phyloP scores from a whole-genome alignment of 306 rosid genomes.

The Ceratonia siliqua region DNA sequence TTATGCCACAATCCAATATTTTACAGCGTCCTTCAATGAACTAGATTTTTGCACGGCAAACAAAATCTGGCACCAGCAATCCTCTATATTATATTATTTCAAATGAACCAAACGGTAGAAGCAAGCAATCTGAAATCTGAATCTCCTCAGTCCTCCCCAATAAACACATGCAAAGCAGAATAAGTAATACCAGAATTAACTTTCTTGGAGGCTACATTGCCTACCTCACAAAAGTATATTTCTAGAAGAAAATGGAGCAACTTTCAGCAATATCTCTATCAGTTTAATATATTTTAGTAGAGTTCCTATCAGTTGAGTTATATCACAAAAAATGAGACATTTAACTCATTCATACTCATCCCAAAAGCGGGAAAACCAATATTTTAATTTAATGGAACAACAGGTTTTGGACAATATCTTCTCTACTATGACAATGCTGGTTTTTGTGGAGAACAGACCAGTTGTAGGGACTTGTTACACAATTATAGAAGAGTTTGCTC shows the following conservation, averaged over 20 bases:
- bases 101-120: neutral
- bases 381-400: neutral
- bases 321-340: neutral
- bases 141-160: neutral
- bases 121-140: neutral
- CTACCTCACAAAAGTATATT: neutral
- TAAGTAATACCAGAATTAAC: neutral
- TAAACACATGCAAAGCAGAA: neutral
- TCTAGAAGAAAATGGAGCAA: neutral
- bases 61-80: conserved; percentile 13
- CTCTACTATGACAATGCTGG: neutral
- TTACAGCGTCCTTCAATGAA: neutral
- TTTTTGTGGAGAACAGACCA: neutral
- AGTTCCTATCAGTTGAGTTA: neutral
- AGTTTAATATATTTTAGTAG: neutral
- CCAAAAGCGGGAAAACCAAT: neutral
- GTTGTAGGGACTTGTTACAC: neutral
- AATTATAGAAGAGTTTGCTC: neutral
- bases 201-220: neutral
- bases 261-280: neutral
- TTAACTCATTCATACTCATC: neutral
- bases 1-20: conserved; percentile 6
- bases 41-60: neutral
- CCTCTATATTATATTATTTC: neutral
- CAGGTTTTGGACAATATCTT: neutral